Evolutionary conservation across 1,139 yeast genomes (phyloP), one percentile per base, ranked within the genome.

Genomic region (Suhomyces wounanorum): DNA sequence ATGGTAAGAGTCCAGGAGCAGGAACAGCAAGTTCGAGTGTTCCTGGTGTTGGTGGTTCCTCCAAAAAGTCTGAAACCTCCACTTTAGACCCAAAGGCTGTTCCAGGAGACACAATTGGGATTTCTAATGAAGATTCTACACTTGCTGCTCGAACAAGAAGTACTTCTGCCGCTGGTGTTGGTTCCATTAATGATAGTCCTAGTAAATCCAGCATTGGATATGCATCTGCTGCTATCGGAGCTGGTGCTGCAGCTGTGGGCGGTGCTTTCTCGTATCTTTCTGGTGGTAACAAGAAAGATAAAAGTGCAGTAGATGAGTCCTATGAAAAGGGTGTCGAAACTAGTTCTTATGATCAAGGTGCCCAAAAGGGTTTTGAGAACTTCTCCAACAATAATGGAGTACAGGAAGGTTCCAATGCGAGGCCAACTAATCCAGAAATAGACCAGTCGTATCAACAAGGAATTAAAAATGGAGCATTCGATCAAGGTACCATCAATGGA

Each of bases 211-310:
- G 37, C 21, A 42, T 21, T 8, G 44, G 44, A 13, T 31, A 33
- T 17, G 45, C 40, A 3, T 25, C 33, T 35, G 31, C 40, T 28
- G 45, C 40, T 6, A 25, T 35, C 31, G 50, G 48, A 30, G 49
- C 50, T 10, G 54, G 48, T 14, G 47, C 49, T 17, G 54, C 50
- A 6, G 54, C 54, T 13, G 52, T 43, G 3, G 53, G 48, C 21
- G 53, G 49, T 10, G 53, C 53, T 4, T 7, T 50, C 3, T 47
- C 51, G 3, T 50, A 47, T 21, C 38, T 50, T 16, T 47, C 51
- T 31, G 48, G 51, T 10, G 46, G 43, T 10, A 37, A 33, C 23
- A 46, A 50, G 41, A 14, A 14, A 2, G 18, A 33, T 10, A 28
- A 28, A 8, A 9, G 4, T 13, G n/a, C 14, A 30, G 33, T 30